phyloP scores from a whole-genome alignment of 306 rosid genomes.

The Medicago arabica region DNA sequence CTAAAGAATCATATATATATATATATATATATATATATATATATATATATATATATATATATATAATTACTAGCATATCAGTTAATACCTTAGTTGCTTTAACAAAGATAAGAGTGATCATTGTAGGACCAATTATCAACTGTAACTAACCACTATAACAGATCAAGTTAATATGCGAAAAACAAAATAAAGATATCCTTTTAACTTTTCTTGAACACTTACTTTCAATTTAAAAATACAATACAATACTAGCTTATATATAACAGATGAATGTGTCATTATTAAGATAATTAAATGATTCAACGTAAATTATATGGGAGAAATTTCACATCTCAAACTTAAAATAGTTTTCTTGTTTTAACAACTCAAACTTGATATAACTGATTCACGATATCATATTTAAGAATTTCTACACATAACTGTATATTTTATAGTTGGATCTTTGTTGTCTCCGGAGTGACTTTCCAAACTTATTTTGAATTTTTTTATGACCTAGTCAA shows the following conservation, averaged over 20 bases:
- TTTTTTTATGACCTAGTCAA: neutral
- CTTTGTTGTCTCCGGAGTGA: neutral
- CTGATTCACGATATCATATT: neutral
- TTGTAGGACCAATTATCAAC: slow-evolving; percentile 57
- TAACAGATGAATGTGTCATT: too few species aligned
- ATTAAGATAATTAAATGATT: too few species aligned
- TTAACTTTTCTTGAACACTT: too few species aligned
- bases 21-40: too few species aligned
- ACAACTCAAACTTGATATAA: neutral
- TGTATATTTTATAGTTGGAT: neutral
- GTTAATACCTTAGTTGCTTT: neutral
- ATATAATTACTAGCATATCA: neutral
- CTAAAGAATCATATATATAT: slow-evolving; percentile 46
- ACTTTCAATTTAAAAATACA: too few species aligned
- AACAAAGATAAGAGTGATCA: too few species aligned
- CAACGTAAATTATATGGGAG: too few species aligned
- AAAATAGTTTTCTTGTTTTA: too few species aligned
- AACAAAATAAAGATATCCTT: slow-evolving; percentile 21
- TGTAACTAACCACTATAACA: slow-evolving; percentile 76
- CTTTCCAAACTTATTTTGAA: neutral
- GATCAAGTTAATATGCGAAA: slow-evolving; percentile 45
- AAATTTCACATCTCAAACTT: neutral
- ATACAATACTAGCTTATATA: too few species aligned
- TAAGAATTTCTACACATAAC: neutral
- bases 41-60: too few species aligned